Percentiles rank a stretch among this genome's conserved stretches.
phyloP scores from a whole-genome alignment of 2,329 filamentous ascomycete genomes.

The Septoria linicola region DNA sequence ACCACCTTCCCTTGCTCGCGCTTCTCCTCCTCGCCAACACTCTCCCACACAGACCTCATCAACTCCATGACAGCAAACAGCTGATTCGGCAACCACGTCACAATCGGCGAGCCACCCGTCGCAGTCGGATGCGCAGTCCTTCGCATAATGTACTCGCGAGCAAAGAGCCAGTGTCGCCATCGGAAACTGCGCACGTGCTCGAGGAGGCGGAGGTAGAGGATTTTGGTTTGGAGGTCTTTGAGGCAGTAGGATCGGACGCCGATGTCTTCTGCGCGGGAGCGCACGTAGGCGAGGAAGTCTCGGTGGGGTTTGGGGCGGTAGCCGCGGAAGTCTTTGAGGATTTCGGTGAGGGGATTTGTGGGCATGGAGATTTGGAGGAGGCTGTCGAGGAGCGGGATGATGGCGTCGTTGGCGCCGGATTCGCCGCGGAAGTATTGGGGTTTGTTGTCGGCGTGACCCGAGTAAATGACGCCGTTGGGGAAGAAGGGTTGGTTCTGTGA shows the following conservation, averaged over 20 bases:
- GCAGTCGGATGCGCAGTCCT: slow-evolving; percentile 73
- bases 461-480: slow-evolving; percentile 84
- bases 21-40: slow-evolving; percentile 26
- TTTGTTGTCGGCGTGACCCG: slow-evolving; percentile 66
- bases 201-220: slow-evolving; percentile 53
- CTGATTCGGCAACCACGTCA: slow-evolving; percentile 83
- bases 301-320: slow-evolving; percentile 89
- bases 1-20: slow-evolving; percentile 25
- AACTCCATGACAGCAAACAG: slow-evolving; percentile 70
- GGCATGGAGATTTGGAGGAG: slow-evolving; percentile 86
- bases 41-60: slow-evolving; percentile 61
- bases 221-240: slow-evolving; percentile 36
- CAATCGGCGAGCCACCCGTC: slow-evolving; percentile 77
- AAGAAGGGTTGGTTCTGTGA: slow-evolving; percentile 78
- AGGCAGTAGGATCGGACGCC: slow-evolving; percentile 58
- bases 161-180: slow-evolving; percentile 85
- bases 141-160: slow-evolving; percentile 80
- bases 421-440: slow-evolving; percentile 85
- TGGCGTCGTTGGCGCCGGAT: slow-evolving; percentile 90
- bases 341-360: slow-evolving; percentile 80
- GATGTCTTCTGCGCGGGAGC: slow-evolving; percentile 50
- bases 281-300: slow-evolving; percentile 74
- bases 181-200: slow-evolving; percentile 78
- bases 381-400: slow-evolving; percentile 84
- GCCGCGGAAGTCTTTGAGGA: slow-evolving; percentile 81